Conservation (phyloP, 2,329 filamentous ascomycete genomes). For the Macroventuria anomochaeta region DNA sequence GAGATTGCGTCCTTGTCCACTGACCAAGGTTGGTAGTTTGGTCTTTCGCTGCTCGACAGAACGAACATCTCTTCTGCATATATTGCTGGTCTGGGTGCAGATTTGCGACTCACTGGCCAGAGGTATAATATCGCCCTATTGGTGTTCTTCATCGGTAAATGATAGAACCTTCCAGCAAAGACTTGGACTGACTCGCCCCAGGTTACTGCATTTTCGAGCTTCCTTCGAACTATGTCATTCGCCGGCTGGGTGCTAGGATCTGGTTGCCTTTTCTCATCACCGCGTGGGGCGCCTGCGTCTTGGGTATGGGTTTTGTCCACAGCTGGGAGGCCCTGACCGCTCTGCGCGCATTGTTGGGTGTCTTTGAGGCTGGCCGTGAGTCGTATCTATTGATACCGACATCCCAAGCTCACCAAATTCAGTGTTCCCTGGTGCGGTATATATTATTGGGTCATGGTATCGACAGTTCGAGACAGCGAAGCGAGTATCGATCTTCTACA, state of each 20-base stretch:
- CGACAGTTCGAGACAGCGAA: conserved; percentile 35
- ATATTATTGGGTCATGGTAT: conserved; percentile 38
- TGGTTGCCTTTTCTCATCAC: conserved; percentile 41
- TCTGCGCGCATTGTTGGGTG: conserved; percentile 27
- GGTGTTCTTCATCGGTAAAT: conserved; percentile 40
- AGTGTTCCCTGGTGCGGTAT: conserved; percentile 35
- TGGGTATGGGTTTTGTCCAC: conserved; percentile 37
- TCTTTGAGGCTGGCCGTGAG: conserved; percentile 37
- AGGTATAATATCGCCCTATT: conserved; percentile 42
- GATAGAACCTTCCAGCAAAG: not conserved
- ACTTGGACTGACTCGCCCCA: not conserved
- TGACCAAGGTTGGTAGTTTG: too few species aligned
- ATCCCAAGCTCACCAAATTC: not conserved
- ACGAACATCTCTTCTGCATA: conserved; percentile 35
- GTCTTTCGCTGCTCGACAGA: conserved; percentile 33
- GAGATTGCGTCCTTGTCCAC: too few species aligned
- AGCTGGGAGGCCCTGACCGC: conserved; percentile 30
- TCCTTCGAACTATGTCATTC: conserved; percentile 41
- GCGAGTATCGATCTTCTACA: conserved; percentile 35
- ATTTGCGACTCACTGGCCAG: conserved; percentile 23
- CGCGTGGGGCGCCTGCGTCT: conserved; percentile 33
- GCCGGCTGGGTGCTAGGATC: conserved; percentile 38
- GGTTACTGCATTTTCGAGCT: conserved; percentile 43
- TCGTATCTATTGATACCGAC: not conserved
- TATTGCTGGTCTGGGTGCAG: conserved; percentile 27